Conservation (phyloP, 2,329 filamentous ascomycete genomes). For the Fusarium multiceps region DNA sequence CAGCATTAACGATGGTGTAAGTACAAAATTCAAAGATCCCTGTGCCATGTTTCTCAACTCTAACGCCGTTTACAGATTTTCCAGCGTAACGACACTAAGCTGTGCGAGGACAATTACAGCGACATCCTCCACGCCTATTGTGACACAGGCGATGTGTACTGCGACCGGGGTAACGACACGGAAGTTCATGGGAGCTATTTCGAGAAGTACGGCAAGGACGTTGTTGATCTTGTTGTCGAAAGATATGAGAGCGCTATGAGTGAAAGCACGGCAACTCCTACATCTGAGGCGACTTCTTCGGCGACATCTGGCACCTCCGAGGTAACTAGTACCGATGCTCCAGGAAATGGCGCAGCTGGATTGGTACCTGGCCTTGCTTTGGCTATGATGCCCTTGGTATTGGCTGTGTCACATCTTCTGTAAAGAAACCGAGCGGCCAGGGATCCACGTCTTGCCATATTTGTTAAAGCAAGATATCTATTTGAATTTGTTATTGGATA, state of each 20-base stretch:
- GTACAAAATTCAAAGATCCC: conserved; percentile 28
- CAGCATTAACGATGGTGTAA: conserved; percentile 53
- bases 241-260: conserved; percentile 45
- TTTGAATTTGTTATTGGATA: neutral
- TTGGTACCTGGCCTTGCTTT: conserved; percentile 18
- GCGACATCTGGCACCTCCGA: neutral
- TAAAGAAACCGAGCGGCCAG: neutral
- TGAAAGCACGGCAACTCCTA: conserved; percentile 5
- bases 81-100: conserved; percentile 48
- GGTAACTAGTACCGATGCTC: conserved; percentile 9
- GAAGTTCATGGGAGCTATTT: conserved; percentile 53
- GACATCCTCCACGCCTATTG: conserved; percentile 55
- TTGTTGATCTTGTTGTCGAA: conserved; percentile 52
- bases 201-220: conserved; percentile 49
- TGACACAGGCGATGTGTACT: conserved; percentile 57
- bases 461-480: neutral
- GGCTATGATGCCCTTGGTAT: conserved; percentile 10
- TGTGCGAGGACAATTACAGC: conserved; percentile 51
- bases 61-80: conserved; percentile 51
- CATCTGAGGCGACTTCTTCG: conserved; percentile 13
- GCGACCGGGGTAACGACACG: conserved; percentile 49
- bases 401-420: conserved; percentile 9
- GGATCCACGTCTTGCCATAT: neutral
- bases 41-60: conserved; percentile 7
- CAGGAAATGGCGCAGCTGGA: conserved; percentile 23